Base-by-base conservation (phyloP, 805 yeast species). In the Martiniozyma abietophila region DNA sequence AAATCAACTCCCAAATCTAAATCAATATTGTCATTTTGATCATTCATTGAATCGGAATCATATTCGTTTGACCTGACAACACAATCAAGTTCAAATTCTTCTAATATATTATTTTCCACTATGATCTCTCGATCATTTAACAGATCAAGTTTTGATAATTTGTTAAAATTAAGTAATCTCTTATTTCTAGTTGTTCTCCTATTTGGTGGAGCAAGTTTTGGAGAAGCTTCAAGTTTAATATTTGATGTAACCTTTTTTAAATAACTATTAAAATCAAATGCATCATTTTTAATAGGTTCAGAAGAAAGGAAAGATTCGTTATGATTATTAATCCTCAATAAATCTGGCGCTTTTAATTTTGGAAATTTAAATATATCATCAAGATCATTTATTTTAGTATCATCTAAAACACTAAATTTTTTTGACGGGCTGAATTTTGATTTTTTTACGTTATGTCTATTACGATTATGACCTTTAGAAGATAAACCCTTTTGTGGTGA, bases 241-340 rank as follows among this genome's bases (percentile, higher is more conserved):
- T 27, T 39, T 5, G 40, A 53, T 44, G 48, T 53, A 9, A 46
- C 35, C 12, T 46, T 31, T 21, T 41, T 39, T 22, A 55, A 38
- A 34, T 50, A 54, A n/a, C 45, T 36, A 38, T 50, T 50, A 36
- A 54, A 52, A 36, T 54, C 54, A 39, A 51, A 49, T 1, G 41
- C 36, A 15, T 38, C 44, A 8, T 19, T 27, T 8, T 18, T 21
- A 17, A 32, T 11, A 29, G 45, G 23, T 6, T 19, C 30, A 32
- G 38, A 20, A 14, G 31, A 21, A 27, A 38, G 14, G 24, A 33
- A 26, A 9, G 29, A 18, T 7, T 16, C 22, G 17, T 29, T 25
- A 34, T 11, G 24, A 25, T 19, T 19, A 15, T 16, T 31, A n/a
- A n/a, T n/a, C n/a, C n/a, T n/a, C n/a, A n/a, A n/a, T n/a, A n/a